Percentiles rank a stretch among this genome's conserved stretches.
Conservation (phyloP, 139 green algal genomes). For the Chlorella sp. region DNA sequence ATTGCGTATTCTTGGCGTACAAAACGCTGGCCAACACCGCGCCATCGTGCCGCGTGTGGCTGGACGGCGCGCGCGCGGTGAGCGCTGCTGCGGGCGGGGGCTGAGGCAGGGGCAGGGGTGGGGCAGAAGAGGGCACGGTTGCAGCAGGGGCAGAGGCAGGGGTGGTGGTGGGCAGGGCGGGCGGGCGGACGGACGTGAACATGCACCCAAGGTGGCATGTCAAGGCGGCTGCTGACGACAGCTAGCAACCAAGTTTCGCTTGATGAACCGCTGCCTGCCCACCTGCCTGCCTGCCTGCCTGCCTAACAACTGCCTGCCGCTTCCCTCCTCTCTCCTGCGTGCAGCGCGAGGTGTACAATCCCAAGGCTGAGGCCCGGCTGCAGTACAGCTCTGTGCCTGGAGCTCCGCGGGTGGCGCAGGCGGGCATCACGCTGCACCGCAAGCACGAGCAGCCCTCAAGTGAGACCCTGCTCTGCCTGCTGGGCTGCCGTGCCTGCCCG, state of each 20-base stretch:
- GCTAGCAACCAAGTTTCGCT: background rate
- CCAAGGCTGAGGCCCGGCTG: slow-evolving; percentile 24
- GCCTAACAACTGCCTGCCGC: background rate
- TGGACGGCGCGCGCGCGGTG: slow-evolving; percentile 42
- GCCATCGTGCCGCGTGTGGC: slow-evolving; percentile 38
- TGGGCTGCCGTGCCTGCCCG: background rate
- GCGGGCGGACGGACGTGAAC: background rate
- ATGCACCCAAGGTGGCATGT: too few species aligned
- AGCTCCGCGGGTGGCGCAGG: slow-evolving; percentile 21
- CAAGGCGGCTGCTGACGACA: background rate
- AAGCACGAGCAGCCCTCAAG: slow-evolving; percentile 37
- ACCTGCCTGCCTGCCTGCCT: background rate
- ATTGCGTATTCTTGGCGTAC: slow-evolving; percentile 38
- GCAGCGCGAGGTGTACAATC: slow-evolving; percentile 37
- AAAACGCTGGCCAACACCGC: slow-evolving; percentile 10
- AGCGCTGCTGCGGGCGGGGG: background rate
- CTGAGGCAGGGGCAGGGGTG: too few species aligned
- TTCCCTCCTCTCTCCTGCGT: background rate
- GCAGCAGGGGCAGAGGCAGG: too few species aligned
- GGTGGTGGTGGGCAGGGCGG: background rate
- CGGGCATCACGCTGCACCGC: slow-evolving; percentile 36
- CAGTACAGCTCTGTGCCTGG: background rate
- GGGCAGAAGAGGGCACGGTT: background rate
- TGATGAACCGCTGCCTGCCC: background rate
- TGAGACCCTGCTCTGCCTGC: background rate